Conservation (phyloP, 768 basidiomycete species). For the Butyriboletus loyo region DNA sequence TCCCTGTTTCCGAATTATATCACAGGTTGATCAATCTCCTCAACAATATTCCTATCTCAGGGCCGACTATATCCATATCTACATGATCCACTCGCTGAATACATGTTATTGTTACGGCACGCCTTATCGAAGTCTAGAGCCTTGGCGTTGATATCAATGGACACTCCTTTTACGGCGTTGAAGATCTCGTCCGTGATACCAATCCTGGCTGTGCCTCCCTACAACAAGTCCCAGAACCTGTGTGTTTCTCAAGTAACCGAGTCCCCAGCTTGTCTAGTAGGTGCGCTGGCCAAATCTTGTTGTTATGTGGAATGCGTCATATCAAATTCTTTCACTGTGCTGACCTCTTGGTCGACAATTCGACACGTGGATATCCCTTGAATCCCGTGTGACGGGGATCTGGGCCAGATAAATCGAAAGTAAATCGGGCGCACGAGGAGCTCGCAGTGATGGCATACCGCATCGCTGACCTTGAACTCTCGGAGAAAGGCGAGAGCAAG, state of each 20-base stretch:
- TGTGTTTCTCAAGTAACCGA: background rate
- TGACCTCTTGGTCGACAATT: background rate
- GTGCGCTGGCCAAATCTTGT: background rate
- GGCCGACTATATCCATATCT: background rate
- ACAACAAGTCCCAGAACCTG: background rate
- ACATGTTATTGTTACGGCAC: constrained; percentile 4
- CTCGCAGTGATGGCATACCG: too few species aligned
- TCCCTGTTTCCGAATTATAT: background rate
- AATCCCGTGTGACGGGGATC: background rate
- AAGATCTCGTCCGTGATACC: background rate
- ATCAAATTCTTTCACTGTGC: background rate
- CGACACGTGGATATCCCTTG: background rate
- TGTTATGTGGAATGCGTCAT: background rate
- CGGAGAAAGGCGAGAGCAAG: too few species aligned
- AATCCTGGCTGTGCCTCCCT: background rate
- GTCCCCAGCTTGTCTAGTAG: background rate
- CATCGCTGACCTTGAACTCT: too few species aligned
- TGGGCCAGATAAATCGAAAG: background rate
- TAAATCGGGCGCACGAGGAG: background rate
- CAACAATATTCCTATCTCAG: background rate
- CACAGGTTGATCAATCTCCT: background rate
- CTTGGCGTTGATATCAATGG: constrained; percentile 11
- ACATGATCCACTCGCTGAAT: background rate
- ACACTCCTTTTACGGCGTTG: constrained; percentile 1
- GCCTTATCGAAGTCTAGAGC: background rate